These are phyloP conservation scores for Fonsecaea pedrosoi DNA, from an alignment of 2,329 filamentous ascomycete genomes.

Conservation along the genomic window DNA sequence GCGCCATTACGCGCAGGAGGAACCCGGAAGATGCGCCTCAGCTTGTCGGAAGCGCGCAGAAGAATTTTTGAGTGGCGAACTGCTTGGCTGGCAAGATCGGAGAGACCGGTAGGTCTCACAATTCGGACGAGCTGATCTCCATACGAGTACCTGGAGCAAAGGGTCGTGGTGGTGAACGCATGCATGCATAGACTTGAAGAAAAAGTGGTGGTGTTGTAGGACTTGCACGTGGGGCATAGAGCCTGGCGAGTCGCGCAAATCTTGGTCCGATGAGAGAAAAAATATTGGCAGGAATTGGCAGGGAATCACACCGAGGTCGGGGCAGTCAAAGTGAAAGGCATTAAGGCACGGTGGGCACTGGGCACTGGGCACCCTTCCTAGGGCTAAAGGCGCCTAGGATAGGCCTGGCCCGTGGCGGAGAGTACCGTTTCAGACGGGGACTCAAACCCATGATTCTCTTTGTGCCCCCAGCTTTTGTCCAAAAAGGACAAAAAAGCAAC, in stretches of 20 bases:
- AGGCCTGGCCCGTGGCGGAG: constrained; percentile 5
- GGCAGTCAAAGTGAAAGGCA: not conserved
- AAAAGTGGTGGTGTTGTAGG: not conserved
- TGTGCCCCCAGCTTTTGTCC: not conserved
- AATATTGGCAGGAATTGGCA: constrained; percentile 5
- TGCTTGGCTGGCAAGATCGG: not conserved
- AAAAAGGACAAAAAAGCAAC: constrained; percentile 2
- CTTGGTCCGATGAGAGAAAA: not conserved
- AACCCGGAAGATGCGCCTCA: constrained; percentile 10
- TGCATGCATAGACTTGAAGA: not conserved
- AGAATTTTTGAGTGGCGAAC: not conserved
- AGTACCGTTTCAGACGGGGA: not conserved
- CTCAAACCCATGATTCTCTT: not conserved
- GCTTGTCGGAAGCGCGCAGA: not conserved
- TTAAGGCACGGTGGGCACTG: not conserved
- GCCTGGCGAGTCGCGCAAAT: not conserved
- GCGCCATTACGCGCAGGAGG: constrained; percentile 28
- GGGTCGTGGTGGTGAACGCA: not conserved
- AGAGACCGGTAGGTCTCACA: constrained; percentile 2
- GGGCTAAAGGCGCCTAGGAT: not conserved
- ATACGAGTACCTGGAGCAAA: not conserved
- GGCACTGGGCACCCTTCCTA: not conserved
- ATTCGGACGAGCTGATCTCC: constrained; percentile 2
- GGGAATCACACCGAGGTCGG: not conserved
- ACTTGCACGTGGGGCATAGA: constrained; percentile 1